These are phyloP conservation scores for Nicotiana noctiflora DNA, from an alignment of 257 asterid species.

Conservation along the genomic window DNA sequence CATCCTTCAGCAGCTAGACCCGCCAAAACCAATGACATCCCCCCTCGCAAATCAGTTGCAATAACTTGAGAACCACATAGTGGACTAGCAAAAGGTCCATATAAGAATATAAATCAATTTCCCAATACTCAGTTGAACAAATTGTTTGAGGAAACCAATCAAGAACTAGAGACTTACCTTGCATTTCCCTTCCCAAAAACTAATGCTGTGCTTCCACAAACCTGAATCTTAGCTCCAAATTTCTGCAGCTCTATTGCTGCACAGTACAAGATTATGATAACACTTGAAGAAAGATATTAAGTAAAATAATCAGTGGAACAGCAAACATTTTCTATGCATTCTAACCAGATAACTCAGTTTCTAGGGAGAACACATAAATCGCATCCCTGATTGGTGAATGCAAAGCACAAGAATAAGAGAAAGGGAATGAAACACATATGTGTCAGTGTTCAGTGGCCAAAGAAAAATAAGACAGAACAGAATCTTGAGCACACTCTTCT, in stretches of 20 bases:
- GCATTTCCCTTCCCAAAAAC: slow-evolving; percentile 12
- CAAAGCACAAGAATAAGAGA: too few species aligned
- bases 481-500: background rate
- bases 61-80: slow-evolving; percentile 26
- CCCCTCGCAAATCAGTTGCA: slow-evolving; percentile 37
- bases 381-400: too few species aligned
- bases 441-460: background rate
- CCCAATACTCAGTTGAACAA: background rate
- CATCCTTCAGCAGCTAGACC: slow-evolving; percentile 40
- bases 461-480: background rate
- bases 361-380: too few species aligned
- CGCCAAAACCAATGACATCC: slow-evolving; percentile 34
- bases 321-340: background rate
- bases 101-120: background rate
- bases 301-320: background rate
- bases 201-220: slow-evolving; percentile 20
- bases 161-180: slow-evolving; percentile 12
- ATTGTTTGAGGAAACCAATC: background rate
- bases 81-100: slow-evolving; percentile 13
- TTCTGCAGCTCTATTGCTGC: slow-evolving; percentile 36
- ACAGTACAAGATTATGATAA: background rate
- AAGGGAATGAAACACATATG: background rate
- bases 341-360: background rate
- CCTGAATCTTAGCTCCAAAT: slow-evolving; percentile 29
- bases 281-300: background rate